Base-by-base conservation (phyloP, 2,329 filamentous ascomycete species). In the Elsinoe australis region DNA sequence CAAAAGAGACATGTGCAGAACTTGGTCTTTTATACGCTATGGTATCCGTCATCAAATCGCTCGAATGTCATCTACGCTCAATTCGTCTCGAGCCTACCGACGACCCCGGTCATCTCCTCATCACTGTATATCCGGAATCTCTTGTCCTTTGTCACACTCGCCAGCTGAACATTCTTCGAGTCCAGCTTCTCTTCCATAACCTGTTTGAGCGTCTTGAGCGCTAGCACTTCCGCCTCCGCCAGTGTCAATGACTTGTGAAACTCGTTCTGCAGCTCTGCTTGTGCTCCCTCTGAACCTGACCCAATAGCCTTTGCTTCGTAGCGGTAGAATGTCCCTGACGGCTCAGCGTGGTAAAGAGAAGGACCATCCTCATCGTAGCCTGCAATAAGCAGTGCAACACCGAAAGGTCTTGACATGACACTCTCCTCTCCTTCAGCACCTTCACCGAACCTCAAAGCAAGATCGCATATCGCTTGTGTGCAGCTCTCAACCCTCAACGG, bases 161-260 rank as follows among this genome's bases (percentile, higher is more conserved):
- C 92, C 58, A 98, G 71, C 74, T 98, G 92, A 56, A 98, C 92
- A 64, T 98, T 98, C 80, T 98, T 98, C 55, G 88, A 79, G 66
- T 98, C 92, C 52, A 98, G 77, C 75, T 98, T 98, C 80, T 98
- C 92, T 72, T 98, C 92, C 92, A 98, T 98, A 58, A 98, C 92
- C 72, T 98, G 92, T 78, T 96, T 98, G 67, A 98, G 70, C 29
- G 92, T 98, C 80, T 96, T 96, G 62, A 98, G 75, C 45, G 95
- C 89, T 56, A 98, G 73, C 3, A 89, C 92, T 73, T 98, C 92
- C 51, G 92, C 92, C 64, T 98, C 92, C 50, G 78, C 74, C 54
- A 98, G 82, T 33, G 89, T 95, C 54, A 98, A 77, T 50, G 90
- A 96, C 79, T 94, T 94, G 75, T 98, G 92, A 64, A 95, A 98